Evolutionary conservation across 192 early-diverging fungal species (phyloP), one percentile per base, ranked within the genome.

Genomic region (Dissophora globulifera): DNA sequence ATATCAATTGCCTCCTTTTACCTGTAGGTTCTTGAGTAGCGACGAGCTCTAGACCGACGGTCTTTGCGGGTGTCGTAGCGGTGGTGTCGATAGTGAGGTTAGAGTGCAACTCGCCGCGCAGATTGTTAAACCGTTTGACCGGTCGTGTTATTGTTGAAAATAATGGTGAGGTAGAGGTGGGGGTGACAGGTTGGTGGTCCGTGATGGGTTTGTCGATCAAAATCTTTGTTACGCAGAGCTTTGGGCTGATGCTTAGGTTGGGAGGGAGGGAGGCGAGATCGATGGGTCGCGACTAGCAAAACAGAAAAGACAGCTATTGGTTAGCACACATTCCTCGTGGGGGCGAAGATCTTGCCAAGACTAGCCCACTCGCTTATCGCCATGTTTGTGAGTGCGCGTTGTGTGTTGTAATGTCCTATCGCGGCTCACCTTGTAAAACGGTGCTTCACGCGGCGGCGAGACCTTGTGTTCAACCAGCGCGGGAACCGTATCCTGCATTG

Each of bases 41-140:
- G 29, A 26, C 22, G 55, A 75, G 31, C 33, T 66, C 62, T 0
- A 76, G 31, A n/a, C 72, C 72, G 7, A 76, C n/a, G 19, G 38
- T 67, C 52, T 56, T 42, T 46, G 64, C n/a, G 19, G 58, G 58
- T 10, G 35, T 40, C 17, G 47, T n/a, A 0, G 50, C 8, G 1
- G 60, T 16, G 6, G 72, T 76, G 32, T 76, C 49, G 29, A 66
- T 59, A 26, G 26, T 67, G 9, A 76, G 46, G 19, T n/a, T n/a
- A n/a, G n/a, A n/a, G n/a, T n/a, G n/a, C n/a, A n/a, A n/a, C n/a
- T 22, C 54, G 29, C 32, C 50, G 43, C 13, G 22, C 17, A 51
- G 58, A 26, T 35, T 43, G 31, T 50, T 65, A 32, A 60, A 60
- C 16, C 70, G 38, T 40, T 35, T 45, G 20, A 48, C 9, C 3